Percentiles rank a stretch among this genome's conserved stretches.
Conservation (phyloP, 345 rosid species). For the Ailanthus altissimus region DNA sequence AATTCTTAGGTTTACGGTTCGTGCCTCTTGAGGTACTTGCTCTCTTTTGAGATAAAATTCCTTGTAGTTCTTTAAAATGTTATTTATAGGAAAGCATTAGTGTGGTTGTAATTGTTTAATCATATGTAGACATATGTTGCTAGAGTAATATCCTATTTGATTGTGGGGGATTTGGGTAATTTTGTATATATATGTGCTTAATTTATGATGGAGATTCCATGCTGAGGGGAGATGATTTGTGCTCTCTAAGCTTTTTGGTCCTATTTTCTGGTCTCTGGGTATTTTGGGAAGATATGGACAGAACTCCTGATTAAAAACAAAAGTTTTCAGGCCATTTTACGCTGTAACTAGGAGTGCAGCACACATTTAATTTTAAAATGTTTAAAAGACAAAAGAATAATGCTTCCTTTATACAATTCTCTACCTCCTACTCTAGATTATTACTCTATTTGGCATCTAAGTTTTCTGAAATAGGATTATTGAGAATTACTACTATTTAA, state of each 20-base stretch:
- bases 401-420: background rate
- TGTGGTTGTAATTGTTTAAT: background rate
- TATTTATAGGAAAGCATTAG: background rate
- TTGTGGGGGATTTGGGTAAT: background rate
- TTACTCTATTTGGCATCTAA: background rate
- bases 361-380: background rate
- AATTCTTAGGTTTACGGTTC: conserved; percentile 56
- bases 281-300: background rate
- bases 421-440: background rate
- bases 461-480: background rate
- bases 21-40: conserved; percentile 77
- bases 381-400: background rate
- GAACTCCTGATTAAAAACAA: background rate
- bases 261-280: background rate
- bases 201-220: background rate
- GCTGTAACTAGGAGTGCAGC: background rate
- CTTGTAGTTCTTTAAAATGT: background rate
- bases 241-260: background rate
- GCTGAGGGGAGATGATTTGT: background rate
- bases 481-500: conserved; percentile 16
- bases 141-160: background rate
- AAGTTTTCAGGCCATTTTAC: background rate
- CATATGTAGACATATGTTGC: background rate
- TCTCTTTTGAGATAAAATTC: conserved; percentile 19
- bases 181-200: background rate